Evolutionary conservation across 2,329 filamentous ascomycete species (phyloP), one percentile per base, ranked within the genome.

Genomic region (Beauveria scarabaeidicola): DNA sequence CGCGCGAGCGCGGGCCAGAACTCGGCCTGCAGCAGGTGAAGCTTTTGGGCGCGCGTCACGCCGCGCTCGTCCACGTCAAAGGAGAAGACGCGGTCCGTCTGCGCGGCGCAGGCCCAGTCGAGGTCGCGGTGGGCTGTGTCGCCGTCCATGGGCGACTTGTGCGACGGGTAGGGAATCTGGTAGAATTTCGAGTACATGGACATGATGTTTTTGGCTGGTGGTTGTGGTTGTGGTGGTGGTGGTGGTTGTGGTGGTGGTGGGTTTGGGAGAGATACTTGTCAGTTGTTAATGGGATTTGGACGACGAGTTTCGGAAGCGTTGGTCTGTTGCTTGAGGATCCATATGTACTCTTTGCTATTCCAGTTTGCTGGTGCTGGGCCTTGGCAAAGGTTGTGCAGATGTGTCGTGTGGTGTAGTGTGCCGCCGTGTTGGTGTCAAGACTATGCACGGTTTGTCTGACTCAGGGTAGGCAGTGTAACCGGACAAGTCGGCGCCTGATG

Each of bases 1-100:
- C 64, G 63, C n/a, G 67, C 63, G 5, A 70, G 62, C 3, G 66
- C 62, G 7, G 64, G 63, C 68, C 69, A 70, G 44, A 69, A 69
- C 54, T 58, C 58, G 2, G 50, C 60, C 47, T 69, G 64, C 1
- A 69, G 47, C 7, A 70, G 60, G 10, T 59, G 58, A 5, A 66
- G 55, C 60, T 66, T 65, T 23, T 63, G 63, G 41, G 59, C 60
- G 36, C 62, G 58, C 29, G 64, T 62, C 11, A 66, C 60, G 46
- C 58, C 59, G 48, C 56, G 58, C 44, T 61, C 59, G 38, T 43
- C 53, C 52, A 61, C 44, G 46, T 36, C 59, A 50, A 63, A 54
- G 52, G 61, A 58, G 47, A 65, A 66, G 55, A 61, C 58, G 25
- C 60, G 64, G 53, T 66, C 65, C 29, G 65, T 63, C 27, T 60